Conservation (phyloP, 2,329 filamentous ascomycete genomes). For the Seiridium cupressi region DNA sequence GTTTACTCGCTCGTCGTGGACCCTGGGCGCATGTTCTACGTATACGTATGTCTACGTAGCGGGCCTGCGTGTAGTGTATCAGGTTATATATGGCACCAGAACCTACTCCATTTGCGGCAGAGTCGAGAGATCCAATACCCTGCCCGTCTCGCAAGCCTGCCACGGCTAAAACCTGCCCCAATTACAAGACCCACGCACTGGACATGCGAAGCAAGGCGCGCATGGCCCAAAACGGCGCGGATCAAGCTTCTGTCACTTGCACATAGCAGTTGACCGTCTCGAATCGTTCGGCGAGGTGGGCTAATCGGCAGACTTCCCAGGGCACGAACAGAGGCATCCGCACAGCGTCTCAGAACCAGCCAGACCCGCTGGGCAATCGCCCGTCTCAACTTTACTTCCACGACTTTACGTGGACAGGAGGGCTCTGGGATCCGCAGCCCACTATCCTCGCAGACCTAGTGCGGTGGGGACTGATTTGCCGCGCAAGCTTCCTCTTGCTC, state of each 20-base stretch:
- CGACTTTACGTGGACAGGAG: conserved; percentile 5
- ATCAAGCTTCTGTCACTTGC: conserved; percentile 13
- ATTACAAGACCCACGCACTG: conserved; percentile 8
- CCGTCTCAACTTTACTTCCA: neutral
- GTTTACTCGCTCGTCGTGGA: neutral
- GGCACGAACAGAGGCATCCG: conserved; percentile 10
- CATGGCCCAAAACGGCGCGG: conserved; percentile 8
- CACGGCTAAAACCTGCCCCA: conserved; percentile 14
- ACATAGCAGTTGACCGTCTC: conserved; percentile 10
- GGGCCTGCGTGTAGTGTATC: conserved; percentile 12
- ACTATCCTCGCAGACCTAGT: neutral
- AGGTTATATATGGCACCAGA: conserved; percentile 12
- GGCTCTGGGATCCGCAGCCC: neutral
- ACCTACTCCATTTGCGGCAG: conserved; percentile 6
- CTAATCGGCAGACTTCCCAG: conserved; percentile 11
- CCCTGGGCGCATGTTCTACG: neutral
- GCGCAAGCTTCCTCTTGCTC: conserved; percentile 11
- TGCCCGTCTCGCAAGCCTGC: conserved; percentile 27
- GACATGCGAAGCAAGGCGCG: neutral
- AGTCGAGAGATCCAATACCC: conserved; percentile 17
- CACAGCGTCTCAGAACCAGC: conserved; percentile 9
- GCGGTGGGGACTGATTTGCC: conserved; percentile 6
- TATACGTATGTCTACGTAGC: conserved; percentile 4
- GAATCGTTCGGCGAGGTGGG: conserved; percentile 10
- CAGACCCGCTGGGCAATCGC: neutral